These are phyloP conservation scores for Cubamyces lactineus DNA, from an alignment of 768 basidiomycete species.

Conservation along the genomic window DNA sequence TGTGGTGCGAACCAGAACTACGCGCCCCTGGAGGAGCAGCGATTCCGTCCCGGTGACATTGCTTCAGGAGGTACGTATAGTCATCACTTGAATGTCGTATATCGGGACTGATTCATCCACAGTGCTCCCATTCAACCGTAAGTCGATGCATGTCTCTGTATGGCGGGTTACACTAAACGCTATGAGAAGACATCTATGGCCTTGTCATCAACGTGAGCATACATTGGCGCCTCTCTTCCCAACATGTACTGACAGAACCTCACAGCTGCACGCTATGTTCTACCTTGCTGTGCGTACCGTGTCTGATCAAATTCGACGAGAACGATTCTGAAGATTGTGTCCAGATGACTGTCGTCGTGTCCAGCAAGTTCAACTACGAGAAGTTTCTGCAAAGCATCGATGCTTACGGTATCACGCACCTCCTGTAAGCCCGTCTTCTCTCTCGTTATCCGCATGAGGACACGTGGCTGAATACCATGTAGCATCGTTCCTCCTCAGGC, in stretches of 20 bases:
- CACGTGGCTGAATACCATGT: not conserved
- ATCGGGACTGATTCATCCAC: no score
- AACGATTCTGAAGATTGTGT: not conserved
- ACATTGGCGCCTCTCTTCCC: not conserved
- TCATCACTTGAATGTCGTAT: no score
- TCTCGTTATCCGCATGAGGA: no score
- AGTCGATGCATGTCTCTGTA: not conserved
- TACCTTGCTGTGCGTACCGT: constrained; percentile 30
- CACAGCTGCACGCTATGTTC: constrained; percentile 34
- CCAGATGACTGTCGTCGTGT: constrained; percentile 38
- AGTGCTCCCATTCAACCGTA: constrained; percentile 37
- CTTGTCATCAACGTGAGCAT: constrained; percentile 34
- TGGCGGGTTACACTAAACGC: not conserved
- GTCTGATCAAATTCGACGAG: not conserved
- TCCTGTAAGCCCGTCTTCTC: constrained; percentile 30
- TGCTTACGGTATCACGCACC: constrained; percentile 36
- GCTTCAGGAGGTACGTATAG: constrained; percentile 53
- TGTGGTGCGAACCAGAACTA: constrained; percentile 35
- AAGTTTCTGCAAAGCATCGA: constrained; percentile 39
- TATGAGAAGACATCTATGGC: constrained; percentile 49
- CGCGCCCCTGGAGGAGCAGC: constrained; percentile 41
- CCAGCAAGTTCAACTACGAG: constrained; percentile 38
- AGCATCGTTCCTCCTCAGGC: constrained; percentile 38
- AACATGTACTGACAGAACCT: constrained; percentile 35
- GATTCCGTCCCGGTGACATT: constrained; percentile 58